Base-by-base conservation (phyloP, 768 basidiomycete genomes). In the Lentinula detonsa region DNA sequence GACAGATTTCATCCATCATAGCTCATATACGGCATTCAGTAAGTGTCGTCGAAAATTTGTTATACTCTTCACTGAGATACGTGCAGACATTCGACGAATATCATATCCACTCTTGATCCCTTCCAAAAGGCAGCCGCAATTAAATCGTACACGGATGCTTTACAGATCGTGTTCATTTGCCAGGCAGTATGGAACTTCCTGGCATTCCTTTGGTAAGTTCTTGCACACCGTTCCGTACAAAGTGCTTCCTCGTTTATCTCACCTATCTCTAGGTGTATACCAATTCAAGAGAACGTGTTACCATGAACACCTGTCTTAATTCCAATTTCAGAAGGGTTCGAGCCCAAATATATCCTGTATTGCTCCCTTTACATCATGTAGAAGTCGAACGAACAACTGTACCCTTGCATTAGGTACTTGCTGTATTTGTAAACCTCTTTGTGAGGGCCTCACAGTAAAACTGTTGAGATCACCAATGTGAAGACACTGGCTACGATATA, bases 91-190 rank as follows among this genome's bases (percentile, higher is more conserved):
- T 86, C 85, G 55, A 85, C 90, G 45, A 82, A 79, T 61, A 82
- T 85, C 63, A 93, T 95, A 76, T 84, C 85, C 63, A 74, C 73
- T 51, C 76, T 95, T 57, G 74, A 83, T 23, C 84, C 86, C 46
- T 63, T 70, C 43, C 68, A 84, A 57, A 81, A 75, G 66, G 72
- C 79, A 63, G 85, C 84, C 54, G 93, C 91, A 7, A 78, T 90
- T 59, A 80, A 84, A 63, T 90, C 90, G 1, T 95, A 94, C 74
- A 85, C 85, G 50, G 83, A 85, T 68, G 90, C 93, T 61, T 77
- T 95, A 67, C 86, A 83, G 68, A 85, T 85, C 65, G 91, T 93
- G 62, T 95, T 95, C 77, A 85, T 92, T 61, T 87, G 85, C 68
- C 92, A 93, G 68, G 78, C 81, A 57, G 86, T 80, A 34, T 75